phyloP scores from a whole-genome alignment of 768 basidiomycete genomes.

The Podaxis rugospora region DNA sequence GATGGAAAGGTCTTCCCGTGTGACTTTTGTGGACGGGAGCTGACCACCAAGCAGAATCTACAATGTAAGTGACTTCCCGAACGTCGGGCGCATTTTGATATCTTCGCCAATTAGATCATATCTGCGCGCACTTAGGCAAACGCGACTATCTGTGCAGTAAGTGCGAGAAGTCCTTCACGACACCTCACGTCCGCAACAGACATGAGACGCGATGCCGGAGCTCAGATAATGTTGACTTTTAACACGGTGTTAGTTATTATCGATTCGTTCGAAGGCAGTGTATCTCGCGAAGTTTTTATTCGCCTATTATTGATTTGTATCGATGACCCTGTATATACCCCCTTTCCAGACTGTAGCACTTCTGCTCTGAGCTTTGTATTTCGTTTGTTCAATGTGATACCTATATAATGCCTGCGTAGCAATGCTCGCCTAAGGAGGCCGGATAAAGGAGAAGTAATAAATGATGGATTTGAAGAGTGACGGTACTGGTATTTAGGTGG shows the following conservation, averaged over 20 bases:
- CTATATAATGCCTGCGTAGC: no score
- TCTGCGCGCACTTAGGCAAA: slow-evolving; percentile 2
- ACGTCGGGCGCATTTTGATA: not conserved
- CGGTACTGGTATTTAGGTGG: no score
- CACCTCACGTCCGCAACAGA: slow-evolving; percentile 10
- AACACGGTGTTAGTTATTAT: not conserved
- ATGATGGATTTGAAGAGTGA: no score
- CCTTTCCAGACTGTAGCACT: no score
- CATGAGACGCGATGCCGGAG: not conserved
- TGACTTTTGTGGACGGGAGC: not conserved
- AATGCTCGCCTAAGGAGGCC: no score
- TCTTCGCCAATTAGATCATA: not conserved
- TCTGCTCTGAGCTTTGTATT: no score
- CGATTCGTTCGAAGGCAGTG: not conserved
- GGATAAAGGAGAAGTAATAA: no score
- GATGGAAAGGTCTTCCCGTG: slow-evolving; percentile 4
- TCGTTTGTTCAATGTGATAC: no score
- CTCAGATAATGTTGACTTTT: not conserved
- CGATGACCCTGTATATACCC: not conserved
- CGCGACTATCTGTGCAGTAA: slow-evolving; percentile 1
- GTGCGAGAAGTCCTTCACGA: slow-evolving; percentile 9
- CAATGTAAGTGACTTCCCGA: not conserved
- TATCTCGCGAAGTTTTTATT: not conserved
- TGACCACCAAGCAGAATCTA: slow-evolving; percentile 11
- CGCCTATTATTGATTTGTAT: not conserved